Evolutionary conservation across 2,329 filamentous ascomycete species (phyloP).

Genomic region (Colletotrichum agaves): DNA sequence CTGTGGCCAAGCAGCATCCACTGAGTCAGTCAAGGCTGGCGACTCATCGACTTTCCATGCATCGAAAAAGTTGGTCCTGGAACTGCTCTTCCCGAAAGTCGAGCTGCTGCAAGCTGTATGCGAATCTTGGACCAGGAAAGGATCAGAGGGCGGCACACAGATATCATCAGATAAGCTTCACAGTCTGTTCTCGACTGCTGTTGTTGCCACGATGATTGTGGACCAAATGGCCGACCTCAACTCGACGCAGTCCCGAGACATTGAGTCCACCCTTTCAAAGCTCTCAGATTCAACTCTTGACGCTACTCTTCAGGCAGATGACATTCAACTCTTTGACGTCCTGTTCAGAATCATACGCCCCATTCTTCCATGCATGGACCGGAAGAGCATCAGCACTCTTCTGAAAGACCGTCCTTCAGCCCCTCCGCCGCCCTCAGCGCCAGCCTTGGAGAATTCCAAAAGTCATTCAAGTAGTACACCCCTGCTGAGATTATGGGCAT

Average conservation of each 20-base stretch:
- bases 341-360: slow-evolving; percentile 56
- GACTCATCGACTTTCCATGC: slow-evolving; percentile 54
- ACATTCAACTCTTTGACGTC: slow-evolving; percentile 60
- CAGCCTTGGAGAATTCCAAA: too few species aligned
- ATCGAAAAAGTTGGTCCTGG: slow-evolving; percentile 62
- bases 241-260: slow-evolving; percentile 58
- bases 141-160: slow-evolving; percentile 58
- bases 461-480: slow-evolving; percentile 42
- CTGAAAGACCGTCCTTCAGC: slow-evolving; percentile 43
- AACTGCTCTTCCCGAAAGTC: slow-evolving; percentile 64
- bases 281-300: slow-evolving; percentile 55
- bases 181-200: slow-evolving; percentile 61
- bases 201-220: slow-evolving; percentile 58
- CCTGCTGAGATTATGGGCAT: slow-evolving; percentile 56
- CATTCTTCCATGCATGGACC: slow-evolving; percentile 58
- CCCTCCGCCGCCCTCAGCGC: too few species aligned
- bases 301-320: slow-evolving; percentile 54
- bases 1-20: background rate
- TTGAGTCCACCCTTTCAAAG: slow-evolving; percentile 55
- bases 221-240: slow-evolving; percentile 60
- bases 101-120: slow-evolving; percentile 60
- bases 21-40: slow-evolving; percentile 40
- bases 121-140: slow-evolving; percentile 57
- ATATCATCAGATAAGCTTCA: slow-evolving; percentile 64
- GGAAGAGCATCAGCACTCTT: slow-evolving; percentile 50